These are phyloP conservation scores for Tricladium varicosporioides DNA, from an alignment of 2,329 filamentous ascomycete genomes.

Conservation along the genomic window DNA sequence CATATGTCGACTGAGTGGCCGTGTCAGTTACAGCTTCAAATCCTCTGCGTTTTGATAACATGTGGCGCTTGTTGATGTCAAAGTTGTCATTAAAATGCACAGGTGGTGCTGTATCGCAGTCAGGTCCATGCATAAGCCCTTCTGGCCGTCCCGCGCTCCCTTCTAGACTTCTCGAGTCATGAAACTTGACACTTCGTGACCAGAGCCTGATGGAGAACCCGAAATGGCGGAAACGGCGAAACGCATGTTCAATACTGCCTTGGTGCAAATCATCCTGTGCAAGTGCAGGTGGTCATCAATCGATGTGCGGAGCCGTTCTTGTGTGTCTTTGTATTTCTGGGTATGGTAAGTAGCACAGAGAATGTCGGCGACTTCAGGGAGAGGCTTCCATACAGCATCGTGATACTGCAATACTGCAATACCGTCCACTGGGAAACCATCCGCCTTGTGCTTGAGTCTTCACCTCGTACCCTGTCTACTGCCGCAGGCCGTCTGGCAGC, in stretches of 20 bases:
- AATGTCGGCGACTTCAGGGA: not conserved
- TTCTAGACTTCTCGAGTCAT: slow-evolving; percentile 16
- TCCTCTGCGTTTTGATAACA: not conserved
- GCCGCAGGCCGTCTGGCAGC: not conserved
- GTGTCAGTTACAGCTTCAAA: too few relatives aligned
- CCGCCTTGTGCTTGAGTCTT: not conserved
- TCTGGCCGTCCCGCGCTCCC: slow-evolving; percentile 11
- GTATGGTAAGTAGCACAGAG: not conserved
- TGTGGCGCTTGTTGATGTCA: not conserved
- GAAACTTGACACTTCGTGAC: slow-evolving; percentile 20
- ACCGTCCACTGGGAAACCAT: not conserved
- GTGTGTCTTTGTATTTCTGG: not conserved
- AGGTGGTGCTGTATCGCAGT: not conserved
- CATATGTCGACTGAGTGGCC: not conserved
- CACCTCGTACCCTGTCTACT: not conserved
- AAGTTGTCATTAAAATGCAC: not conserved
- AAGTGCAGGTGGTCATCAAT: not conserved
- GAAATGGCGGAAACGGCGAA: slow-evolving; percentile 12
- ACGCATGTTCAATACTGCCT: slow-evolving; percentile 10
- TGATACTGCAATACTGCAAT: not conserved
- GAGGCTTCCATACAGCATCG: too few relatives aligned
- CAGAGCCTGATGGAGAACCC: slow-evolving; percentile 8
- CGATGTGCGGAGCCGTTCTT: not conserved
- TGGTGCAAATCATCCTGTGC: not conserved
- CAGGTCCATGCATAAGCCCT: slow-evolving; percentile 6